Evolutionary conservation across 495 filamentous ascomycete species (phyloP).

Genomic region (Talaromyces adpressus): DNA sequence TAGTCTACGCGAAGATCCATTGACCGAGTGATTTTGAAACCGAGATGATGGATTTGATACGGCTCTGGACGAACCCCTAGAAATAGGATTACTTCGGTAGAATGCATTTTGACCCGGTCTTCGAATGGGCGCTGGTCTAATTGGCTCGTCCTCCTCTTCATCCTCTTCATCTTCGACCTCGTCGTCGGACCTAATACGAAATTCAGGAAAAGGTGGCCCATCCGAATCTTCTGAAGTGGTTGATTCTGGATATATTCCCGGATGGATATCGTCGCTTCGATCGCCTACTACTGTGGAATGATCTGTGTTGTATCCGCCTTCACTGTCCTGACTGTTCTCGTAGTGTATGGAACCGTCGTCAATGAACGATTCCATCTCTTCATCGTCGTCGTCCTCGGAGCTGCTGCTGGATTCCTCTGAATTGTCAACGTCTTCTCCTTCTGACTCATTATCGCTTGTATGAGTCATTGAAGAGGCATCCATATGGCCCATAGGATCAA

Average conservation of each 20-base stretch:
- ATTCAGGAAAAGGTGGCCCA: neutral
- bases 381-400: constrained; percentile 11
- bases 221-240: neutral
- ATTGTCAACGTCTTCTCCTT: constrained; percentile 13
- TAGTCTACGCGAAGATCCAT: neutral
- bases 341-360: constrained; percentile 14
- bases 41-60: neutral
- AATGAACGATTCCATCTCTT: constrained; percentile 16
- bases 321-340: constrained; percentile 16
- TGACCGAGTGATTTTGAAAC: neutral
- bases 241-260: neutral
- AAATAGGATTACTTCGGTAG: neutral
- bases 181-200: constrained; percentile 3
- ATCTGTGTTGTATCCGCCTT: constrained; percentile 21
- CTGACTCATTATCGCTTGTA: constrained; percentile 11
- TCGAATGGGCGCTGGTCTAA: constrained; percentile 16
- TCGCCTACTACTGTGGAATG: constrained; percentile 24
- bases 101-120: constrained; percentile 10
- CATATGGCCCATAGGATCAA: neutral
- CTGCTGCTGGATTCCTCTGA: constrained; percentile 1
- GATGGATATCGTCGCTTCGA: constrained; percentile 7
- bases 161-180: constrained; percentile 15
- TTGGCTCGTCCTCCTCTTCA: constrained; percentile 21
- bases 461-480: constrained; percentile 3
- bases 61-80: neutral